These are phyloP conservation scores for Xylariaceae sp. DNA, from an alignment of 2,329 filamentous ascomycete species.

Conservation along the genomic window DNA sequence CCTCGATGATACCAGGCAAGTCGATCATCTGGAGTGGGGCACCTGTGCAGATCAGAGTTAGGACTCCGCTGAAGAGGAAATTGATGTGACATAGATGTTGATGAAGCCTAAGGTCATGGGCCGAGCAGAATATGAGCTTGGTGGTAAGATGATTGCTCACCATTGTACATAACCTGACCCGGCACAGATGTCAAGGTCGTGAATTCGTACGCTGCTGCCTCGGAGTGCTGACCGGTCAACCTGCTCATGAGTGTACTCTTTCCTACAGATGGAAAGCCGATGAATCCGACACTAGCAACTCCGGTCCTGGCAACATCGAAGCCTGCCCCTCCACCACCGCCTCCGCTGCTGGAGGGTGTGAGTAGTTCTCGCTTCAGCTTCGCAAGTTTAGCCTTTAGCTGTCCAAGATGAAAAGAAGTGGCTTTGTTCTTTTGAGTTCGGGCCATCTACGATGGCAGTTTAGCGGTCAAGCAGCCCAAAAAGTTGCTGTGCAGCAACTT, in stretches of 20 bases:
- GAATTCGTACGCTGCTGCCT: slow-evolving; percentile 97
- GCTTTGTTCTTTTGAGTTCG: slow-evolving; percentile 97
- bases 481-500: slow-evolving; percentile 35
- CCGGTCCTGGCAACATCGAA: slow-evolving; percentile 98
- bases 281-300: slow-evolving; percentile 95
- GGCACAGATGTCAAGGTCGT: slow-evolving; percentile 97
- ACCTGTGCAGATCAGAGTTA: slow-evolving; percentile 40
- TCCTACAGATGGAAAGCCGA: slow-evolving; percentile 95
- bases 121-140: neutral
- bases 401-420: slow-evolving; percentile 88
- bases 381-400: slow-evolving; percentile 96
- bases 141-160: slow-evolving; percentile 32
- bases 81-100: neutral
- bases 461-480: slow-evolving; percentile 2
- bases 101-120: neutral
- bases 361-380: slow-evolving; percentile 96
- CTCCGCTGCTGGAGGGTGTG: slow-evolving; percentile 74
- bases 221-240: slow-evolving; percentile 93
- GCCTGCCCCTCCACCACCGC: slow-evolving; percentile 80
- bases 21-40: slow-evolving; percentile 98
- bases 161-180: slow-evolving; percentile 94
- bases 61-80: neutral
- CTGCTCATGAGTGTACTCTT: slow-evolving; percentile 97
- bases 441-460: slow-evolving; percentile 66
- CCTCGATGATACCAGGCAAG: slow-evolving; percentile 97